Evolutionary conservation across 2,329 filamentous ascomycete genomes (phyloP), one percentile per base, ranked within the genome.

Genomic region (Calonectria hawksworthii): DNA sequence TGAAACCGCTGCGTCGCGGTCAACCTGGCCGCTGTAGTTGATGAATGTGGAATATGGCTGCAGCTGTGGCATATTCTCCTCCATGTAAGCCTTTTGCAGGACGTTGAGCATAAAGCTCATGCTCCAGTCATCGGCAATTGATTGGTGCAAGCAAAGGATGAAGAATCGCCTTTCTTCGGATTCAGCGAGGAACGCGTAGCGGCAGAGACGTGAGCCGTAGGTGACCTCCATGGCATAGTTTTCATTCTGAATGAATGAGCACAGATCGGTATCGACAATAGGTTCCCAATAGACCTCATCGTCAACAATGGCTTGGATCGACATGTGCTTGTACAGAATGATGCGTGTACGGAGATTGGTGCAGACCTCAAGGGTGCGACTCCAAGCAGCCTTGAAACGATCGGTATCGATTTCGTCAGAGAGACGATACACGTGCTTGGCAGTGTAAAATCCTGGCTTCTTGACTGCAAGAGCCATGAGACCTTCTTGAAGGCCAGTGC

Each of bases 401-500:
- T 28, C 34, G 3, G 52, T 6, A 21, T 68, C 28, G 13, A 68
- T 67, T 26, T 54, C 51, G 11, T 50, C 41, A 10, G 63, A 52
- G 4, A 70, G n/a, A 2, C n/a, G 16, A 18, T 68, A 56, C 10
- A 75, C 66, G 13, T 59, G 30, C 64, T 72, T 71, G 38, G 54
- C 63, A 18, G 72, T 64, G 41, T 76, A 75, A 21, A 54, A 66
- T 23, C 72, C 68, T 18, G 70, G 52, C 11, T 66, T 70, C 65
- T 73, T 71, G 16, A 52, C 44, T 34, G 73, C 65, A 28, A 75
- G 44, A 3, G 74, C 79, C 32, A 87, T 74, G 2, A 87, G 77
- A 2, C 84, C 83, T 70, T 83, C 83, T 44, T 87, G 85, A 0
- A 86, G 68, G 1, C 82, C 75, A 0, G 84, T 83, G 70, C 83